Percentiles rank a stretch among this genome's conserved stretches.
phyloP scores from a whole-genome alignment of 2,329 filamentous ascomycete species.

The Trichoderma asperellum region DNA sequence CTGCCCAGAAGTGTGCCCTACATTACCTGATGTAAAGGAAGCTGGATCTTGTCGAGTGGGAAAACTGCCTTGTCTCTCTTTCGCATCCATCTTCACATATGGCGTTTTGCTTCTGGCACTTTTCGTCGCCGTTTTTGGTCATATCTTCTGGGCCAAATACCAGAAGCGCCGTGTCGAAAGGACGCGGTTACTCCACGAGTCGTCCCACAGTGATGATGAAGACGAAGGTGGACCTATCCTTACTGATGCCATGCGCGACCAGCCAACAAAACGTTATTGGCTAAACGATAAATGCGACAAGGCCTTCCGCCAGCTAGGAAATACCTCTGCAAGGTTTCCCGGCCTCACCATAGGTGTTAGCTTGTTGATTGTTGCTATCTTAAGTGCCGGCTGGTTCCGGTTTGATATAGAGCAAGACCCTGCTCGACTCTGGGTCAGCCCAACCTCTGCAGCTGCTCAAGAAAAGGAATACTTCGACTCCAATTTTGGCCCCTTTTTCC shows the following conservation, averaged over 20 bases:
- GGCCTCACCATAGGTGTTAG: constrained; percentile 78
- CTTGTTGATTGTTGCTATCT: constrained; percentile 72
- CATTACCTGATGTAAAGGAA: constrained; percentile 74
- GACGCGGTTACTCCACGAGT: constrained; percentile 83
- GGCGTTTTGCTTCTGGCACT: constrained; percentile 72
- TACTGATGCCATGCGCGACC: constrained; percentile 75
- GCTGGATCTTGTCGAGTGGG: constrained; percentile 79
- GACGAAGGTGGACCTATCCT: constrained; percentile 83
- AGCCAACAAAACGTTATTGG: constrained; percentile 76
- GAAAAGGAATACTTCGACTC: constrained; percentile 94
- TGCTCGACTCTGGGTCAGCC: constrained; percentile 94
- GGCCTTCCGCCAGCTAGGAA: constrained; percentile 79
- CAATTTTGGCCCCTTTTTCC: constrained; percentile 94
- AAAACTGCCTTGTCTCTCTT: constrained; percentile 87
- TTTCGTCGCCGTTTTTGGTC: constrained; percentile 68
- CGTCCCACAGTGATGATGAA: constrained; percentile 84
- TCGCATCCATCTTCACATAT: constrained; percentile 88
- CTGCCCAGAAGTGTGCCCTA: constrained; percentile 83
- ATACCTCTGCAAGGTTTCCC: constrained; percentile 80
- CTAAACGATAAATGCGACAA: constrained; percentile 83
- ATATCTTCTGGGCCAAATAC: constrained; percentile 75
- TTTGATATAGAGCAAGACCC: constrained; percentile 92
- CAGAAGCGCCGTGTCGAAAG: constrained; percentile 76
- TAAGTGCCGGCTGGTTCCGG: constrained; percentile 85
- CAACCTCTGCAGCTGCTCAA: constrained; percentile 83